These are phyloP conservation scores for Cercophora samala DNA, from an alignment of 495 filamentous ascomycete species.

Conservation along the genomic window DNA sequence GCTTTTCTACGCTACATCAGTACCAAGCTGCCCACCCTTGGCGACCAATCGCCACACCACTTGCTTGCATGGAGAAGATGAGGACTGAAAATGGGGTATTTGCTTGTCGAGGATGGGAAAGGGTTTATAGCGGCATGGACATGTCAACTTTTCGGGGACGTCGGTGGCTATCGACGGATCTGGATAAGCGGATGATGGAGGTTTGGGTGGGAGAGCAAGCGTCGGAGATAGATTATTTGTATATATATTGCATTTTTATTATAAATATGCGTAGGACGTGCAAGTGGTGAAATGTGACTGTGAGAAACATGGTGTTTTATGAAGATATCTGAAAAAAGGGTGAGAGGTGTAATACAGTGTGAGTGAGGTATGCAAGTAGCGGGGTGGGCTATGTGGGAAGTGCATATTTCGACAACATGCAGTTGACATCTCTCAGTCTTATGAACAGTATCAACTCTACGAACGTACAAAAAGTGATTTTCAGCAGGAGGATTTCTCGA, in stretches of 20 bases:
- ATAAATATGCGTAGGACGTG: neutral
- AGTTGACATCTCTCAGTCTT: neutral
- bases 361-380: neutral
- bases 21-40: neutral
- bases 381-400: neutral
- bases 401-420: neutral
- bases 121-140: too few relatives aligned
- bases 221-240: neutral
- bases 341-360: neutral
- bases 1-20: neutral
- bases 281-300: neutral
- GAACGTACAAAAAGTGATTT: too few relatives aligned
- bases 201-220: neutral
- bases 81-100: too few relatives aligned
- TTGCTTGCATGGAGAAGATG: neutral
- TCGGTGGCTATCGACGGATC: neutral
- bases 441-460: too few relatives aligned
- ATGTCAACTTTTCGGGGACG: neutral
- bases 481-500: neutral
- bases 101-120: too few relatives aligned
- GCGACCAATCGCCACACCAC: neutral
- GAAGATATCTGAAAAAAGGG: too few relatives aligned
- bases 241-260: neutral
- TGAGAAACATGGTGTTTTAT: neutral
- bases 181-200: neutral